A percentile compares a stretch with the other conserved stretches of the same genome.
phyloP scores from a whole-genome alignment of 805 yeast species.

The Starmerella asiatica region DNA sequence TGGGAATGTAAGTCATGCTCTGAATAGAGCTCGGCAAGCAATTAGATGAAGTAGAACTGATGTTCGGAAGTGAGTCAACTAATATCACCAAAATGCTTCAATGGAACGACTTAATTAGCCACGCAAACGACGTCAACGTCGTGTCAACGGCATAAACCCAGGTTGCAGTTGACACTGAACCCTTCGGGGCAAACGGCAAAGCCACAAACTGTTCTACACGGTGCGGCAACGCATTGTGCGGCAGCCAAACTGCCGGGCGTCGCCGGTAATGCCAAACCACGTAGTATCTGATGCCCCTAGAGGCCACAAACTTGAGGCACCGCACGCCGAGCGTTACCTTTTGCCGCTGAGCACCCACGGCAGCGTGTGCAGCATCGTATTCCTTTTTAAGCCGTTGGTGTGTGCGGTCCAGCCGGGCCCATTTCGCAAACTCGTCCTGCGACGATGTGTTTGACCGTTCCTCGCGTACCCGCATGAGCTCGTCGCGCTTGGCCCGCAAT shows the following conservation, averaged over 20 bases:
- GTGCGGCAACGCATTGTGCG: slow-evolving; percentile 43
- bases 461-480: slow-evolving; percentile 36
- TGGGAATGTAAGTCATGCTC: no score
- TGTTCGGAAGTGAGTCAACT: no score
- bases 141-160: slow-evolving; percentile 15
- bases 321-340: slow-evolving; percentile 28
- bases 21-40: no score
- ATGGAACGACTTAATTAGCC: background rate
- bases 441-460: slow-evolving; percentile 57
- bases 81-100: no score
- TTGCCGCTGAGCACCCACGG: slow-evolving; percentile 30
- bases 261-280: slow-evolving; percentile 43
- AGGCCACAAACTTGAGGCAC: slow-evolving; percentile 28
- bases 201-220: slow-evolving; percentile 43
- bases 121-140: slow-evolving; percentile 1
- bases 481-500: slow-evolving; percentile 29
- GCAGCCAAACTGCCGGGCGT: slow-evolving; percentile 44
- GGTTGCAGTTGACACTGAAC: slow-evolving; percentile 41
- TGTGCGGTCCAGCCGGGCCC: slow-evolving; percentile 83
- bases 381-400: slow-evolving; percentile 45
- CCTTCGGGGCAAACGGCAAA: slow-evolving; percentile 50
- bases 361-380: slow-evolving; percentile 31
- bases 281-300: slow-evolving; percentile 32
- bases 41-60: no score
- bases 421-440: slow-evolving; percentile 86